A percentile compares a stretch with the other conserved stretches of the same genome.
These are phyloP conservation scores for Dothideomycetidae sp. DNA, from an alignment of 2,329 filamentous ascomycete species.

Conservation along the genomic window DNA sequence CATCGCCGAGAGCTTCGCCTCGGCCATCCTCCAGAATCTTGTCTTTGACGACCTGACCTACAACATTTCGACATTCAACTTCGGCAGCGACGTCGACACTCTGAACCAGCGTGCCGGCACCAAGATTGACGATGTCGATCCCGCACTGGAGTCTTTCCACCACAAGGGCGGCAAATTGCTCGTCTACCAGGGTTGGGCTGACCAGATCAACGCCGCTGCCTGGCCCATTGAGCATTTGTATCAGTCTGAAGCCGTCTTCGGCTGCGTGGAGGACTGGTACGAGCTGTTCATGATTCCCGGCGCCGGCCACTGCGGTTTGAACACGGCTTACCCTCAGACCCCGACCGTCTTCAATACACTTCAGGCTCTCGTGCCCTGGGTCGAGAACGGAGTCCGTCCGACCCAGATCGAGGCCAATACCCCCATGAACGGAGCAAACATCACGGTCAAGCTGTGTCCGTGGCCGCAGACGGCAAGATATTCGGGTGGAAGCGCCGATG, in stretches of 20 bases:
- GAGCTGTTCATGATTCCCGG: slow-evolving; percentile 28
- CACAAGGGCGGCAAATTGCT: slow-evolving; percentile 29
- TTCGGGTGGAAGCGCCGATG: no score
- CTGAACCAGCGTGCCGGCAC: no score
- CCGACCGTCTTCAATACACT: no score
- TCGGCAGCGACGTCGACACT: slow-evolving; percentile 26
- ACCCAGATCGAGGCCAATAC: slow-evolving; percentile 17
- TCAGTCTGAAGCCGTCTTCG: slow-evolving; percentile 18
- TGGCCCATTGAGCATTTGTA: slow-evolving; percentile 27
- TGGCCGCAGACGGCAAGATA: background rate
- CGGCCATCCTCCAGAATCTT: slow-evolving; percentile 30
- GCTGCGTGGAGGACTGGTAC: slow-evolving; percentile 21
- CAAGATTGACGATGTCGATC: slow-evolving; percentile 25
- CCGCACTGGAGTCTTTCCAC: slow-evolving; percentile 26
- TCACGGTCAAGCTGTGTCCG: background rate
- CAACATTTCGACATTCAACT: slow-evolving; percentile 25
- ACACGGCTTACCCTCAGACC: no score
- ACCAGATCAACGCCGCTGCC: slow-evolving; percentile 25
- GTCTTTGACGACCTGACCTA: slow-evolving; percentile 27
- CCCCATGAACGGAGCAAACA: background rate
- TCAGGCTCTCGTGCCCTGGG: slow-evolving; percentile 24
- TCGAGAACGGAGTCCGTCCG: slow-evolving; percentile 21
- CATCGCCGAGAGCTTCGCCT: slow-evolving; percentile 23
- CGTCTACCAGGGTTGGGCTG: slow-evolving; percentile 29
- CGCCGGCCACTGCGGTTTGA: slow-evolving; percentile 25